phyloP scores from a whole-genome alignment of 1,284 basidiomycete genomes.

The Abortiporus biennis region DNA sequence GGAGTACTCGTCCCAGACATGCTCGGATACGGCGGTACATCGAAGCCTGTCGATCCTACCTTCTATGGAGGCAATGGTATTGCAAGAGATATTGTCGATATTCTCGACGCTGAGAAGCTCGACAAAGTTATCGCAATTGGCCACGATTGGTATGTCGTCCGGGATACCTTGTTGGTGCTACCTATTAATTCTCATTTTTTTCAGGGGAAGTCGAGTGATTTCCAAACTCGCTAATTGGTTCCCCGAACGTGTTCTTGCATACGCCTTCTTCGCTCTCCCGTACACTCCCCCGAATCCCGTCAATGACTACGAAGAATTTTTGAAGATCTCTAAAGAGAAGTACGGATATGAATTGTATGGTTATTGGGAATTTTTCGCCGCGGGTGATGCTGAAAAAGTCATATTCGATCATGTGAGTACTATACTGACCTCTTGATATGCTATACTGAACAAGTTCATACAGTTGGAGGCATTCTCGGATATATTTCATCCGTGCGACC shows the following conservation, averaged over 20 bases:
- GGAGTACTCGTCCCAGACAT: conserved; percentile 48
- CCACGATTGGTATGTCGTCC: conserved; percentile 43
- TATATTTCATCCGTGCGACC: conserved; percentile 22
- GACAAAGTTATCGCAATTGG: conserved; percentile 34
- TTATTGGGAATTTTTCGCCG: conserved; percentile 34
- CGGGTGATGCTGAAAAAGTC: conserved; percentile 22
- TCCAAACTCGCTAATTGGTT: conserved; percentile 31
- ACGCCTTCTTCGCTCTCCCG: conserved; percentile 35
- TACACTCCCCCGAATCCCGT: conserved; percentile 27
- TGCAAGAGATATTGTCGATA: conserved; percentile 37
- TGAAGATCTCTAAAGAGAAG: conserved; percentile 17
- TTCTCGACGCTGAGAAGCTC: conserved; percentile 34
- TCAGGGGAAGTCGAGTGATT: conserved; percentile 31
- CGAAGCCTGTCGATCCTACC: conserved; percentile 37
- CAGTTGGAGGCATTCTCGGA: conserved; percentile 23
- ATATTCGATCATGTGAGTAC: conserved; percentile 28
- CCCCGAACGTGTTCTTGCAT: conserved; percentile 34
- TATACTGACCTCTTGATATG: too few species aligned
- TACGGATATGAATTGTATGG: conserved; percentile 29
- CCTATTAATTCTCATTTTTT: not conserved
- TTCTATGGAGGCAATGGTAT: conserved; percentile 34
- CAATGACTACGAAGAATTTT: conserved; percentile 20
- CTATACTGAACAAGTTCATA: too few species aligned
- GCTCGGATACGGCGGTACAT: conserved; percentile 48
- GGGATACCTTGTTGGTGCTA: not conserved